phyloP scores from a whole-genome alignment of 169 alveolate species.

The Babesia bovis region DNA sequence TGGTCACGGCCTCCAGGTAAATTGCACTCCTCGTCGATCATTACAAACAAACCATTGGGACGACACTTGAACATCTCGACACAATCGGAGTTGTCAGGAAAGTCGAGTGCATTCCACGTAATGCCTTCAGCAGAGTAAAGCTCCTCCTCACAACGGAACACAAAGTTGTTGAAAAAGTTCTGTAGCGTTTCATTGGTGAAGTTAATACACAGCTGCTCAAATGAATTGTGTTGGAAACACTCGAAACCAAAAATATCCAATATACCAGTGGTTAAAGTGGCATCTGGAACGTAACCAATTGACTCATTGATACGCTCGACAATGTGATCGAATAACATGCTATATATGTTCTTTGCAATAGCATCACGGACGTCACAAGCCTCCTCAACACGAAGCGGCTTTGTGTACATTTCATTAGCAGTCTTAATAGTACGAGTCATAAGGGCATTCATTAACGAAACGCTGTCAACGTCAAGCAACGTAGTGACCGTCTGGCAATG shows the following conservation, averaged over 20 bases:
- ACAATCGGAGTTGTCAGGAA: conserved; percentile 94
- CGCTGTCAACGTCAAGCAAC: conserved; percentile 70
- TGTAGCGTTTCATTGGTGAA: conserved; percentile 95
- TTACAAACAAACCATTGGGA: conserved; percentile 82
- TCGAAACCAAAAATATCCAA: conserved; percentile 98
- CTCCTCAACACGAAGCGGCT: conserved; percentile 78
- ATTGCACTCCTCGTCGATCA: conserved; percentile 93
- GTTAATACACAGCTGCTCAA: conserved; percentile 96
- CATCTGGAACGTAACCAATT: conserved; percentile 75
- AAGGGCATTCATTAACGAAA: conserved; percentile 68
- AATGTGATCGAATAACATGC: conserved; percentile 92
- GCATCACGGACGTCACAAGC: conserved; percentile 92
- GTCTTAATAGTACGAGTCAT: conserved; percentile 76
- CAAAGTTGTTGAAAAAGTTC: conserved; percentile 91
- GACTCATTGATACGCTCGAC: conserved; percentile 91
- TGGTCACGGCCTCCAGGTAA: conserved; percentile 89
- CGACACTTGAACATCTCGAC: conserved; percentile 90
- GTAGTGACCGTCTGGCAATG: conserved; percentile 67
- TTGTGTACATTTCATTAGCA: conserved; percentile 76
- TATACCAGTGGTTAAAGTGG: conserved; percentile 85
- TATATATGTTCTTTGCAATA: conserved; percentile 94
- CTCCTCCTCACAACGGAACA: conserved; percentile 92
- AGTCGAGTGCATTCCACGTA: conserved; percentile 92
- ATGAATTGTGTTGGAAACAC: conserved; percentile 92
- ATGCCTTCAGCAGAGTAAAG: conserved; percentile 90